Evolutionary conservation across 345 rosid genomes (phyloP).

Genomic region (Xanthoceras sorbifolium): DNA sequence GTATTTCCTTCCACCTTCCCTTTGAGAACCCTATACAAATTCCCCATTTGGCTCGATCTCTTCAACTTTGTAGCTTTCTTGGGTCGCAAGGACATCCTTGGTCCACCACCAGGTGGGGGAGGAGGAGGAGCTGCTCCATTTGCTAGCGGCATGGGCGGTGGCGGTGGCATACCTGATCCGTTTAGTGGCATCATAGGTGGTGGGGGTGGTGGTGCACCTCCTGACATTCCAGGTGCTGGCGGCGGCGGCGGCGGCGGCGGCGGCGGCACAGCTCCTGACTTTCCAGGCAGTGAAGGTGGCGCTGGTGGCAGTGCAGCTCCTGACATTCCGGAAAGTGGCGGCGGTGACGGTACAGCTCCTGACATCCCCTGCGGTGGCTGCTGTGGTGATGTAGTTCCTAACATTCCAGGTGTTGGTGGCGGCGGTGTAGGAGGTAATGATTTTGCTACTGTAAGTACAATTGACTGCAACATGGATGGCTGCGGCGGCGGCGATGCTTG

Average conservation of each 20-base stretch:
- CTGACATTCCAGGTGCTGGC: conserved; percentile 18
- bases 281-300: conserved; percentile 28
- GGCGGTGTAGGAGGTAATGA: conserved; percentile 32
- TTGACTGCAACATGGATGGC: conserved; percentile 23
- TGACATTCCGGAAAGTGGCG: neutral
- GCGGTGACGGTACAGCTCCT: conserved; percentile 14
- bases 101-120: conserved; percentile 61
- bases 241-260: conserved; percentile 30
- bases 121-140: conserved; percentile 60
- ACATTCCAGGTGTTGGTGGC: conserved; percentile 19
- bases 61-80: conserved; percentile 79
- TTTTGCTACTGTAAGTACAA: conserved; percentile 5
- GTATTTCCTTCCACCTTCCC: conserved; percentile 76
- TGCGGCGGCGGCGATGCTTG: conserved; percentile 19
- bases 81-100: conserved; percentile 54
- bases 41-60: conserved; percentile 79
- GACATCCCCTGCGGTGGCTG: conserved; percentile 24
- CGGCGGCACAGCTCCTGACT: conserved; percentile 17
- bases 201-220: conserved; percentile 40
- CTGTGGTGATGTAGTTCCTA: neutral
- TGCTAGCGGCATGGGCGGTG: conserved; percentile 35
- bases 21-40: conserved; percentile 68
- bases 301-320: neutral
- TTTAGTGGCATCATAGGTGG: conserved; percentile 33
- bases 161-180: conserved; percentile 29